phyloP scores from a whole-genome alignment of 257 asterid genomes.

The Solanum paucissectum region DNA sequence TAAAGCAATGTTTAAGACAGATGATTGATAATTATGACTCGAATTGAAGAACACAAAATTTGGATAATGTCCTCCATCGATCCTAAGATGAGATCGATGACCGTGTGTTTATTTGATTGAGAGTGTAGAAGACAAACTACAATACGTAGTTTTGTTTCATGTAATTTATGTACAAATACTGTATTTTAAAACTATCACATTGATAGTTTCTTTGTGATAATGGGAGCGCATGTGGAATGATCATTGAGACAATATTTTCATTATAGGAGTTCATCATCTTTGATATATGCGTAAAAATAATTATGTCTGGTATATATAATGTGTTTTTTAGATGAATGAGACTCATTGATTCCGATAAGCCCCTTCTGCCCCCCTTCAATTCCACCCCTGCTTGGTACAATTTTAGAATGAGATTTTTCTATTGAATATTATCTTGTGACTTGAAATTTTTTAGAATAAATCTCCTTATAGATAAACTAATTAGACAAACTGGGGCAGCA shows the following conservation, averaged over 20 bases:
- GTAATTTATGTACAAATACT: background rate
- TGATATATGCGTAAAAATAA: too few species aligned
- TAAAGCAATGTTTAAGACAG: constrained; percentile 12
- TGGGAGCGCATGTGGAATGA: background rate
- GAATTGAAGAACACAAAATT: background rate
- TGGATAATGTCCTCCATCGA: background rate
- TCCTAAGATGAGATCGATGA: background rate
- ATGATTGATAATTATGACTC: background rate
- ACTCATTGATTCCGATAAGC: too few species aligned
- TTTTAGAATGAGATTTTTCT: background rate
- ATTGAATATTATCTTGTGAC: background rate
- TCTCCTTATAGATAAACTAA: background rate
- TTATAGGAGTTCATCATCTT: too few species aligned
- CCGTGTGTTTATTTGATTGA: background rate
- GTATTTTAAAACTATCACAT: background rate
- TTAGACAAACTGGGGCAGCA: background rate
- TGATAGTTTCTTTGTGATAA: background rate
- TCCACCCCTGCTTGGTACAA: too few species aligned
- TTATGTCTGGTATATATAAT: too few species aligned
- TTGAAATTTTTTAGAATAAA: background rate
- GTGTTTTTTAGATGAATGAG: too few species aligned
- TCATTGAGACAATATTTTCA: too few species aligned
- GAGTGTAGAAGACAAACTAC: background rate
- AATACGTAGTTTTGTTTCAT: background rate
- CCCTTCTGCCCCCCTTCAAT: too few species aligned